Evolutionary conservation across 805 yeast genomes (phyloP), one percentile per base, ranked within the genome.

Genomic region (Dipodascus albidus): DNA sequence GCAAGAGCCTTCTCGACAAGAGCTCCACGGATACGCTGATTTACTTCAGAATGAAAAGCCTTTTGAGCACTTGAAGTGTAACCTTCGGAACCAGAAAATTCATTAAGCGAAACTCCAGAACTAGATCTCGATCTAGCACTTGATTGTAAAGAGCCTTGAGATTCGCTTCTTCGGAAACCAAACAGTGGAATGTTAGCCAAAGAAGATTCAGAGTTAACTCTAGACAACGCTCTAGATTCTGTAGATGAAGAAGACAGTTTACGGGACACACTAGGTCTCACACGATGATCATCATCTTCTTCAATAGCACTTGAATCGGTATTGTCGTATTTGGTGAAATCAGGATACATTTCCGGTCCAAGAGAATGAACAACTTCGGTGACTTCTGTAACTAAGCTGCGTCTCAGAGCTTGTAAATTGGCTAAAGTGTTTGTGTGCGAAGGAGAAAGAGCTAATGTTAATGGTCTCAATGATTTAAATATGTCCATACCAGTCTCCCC

Each of bases 401-500:
- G 70, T 58, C 98, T 75, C 51, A 79, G 74, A 23, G 72, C 68
- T 60, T 86, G 82, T 59, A 93, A 71, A 54, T 81, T 66, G 42
- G 67, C 66, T 14, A 81, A 64, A 44, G 75, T 69, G 48, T 71
- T 69, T 24, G 60, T 63, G 53, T 66, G 64, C 42, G 54, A 51
- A 1, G 74, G 74, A 24, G 65, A 63, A 48, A 73, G 59, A 3
- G 73, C 70, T 63, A 80, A 72, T 15, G 80, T 85, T 47, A 91
- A 70, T 0, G 98, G 96, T 59, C 89, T 77, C 53, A 91, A 70
- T 2, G 95, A 83, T 64, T 88, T 88, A 66, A 85, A 77, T 50
- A 86, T 75, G 65, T 91, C 98, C 81, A 87, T 77, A 35, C 99
- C 99, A 55, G 82, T 85, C 64, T 93, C 99, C 52, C 99, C 98